Evolutionary conservation across 345 rosid species (phyloP), one percentile per base, ranked within the genome.

Genomic region (Microthlaspi erraticum): DNA sequence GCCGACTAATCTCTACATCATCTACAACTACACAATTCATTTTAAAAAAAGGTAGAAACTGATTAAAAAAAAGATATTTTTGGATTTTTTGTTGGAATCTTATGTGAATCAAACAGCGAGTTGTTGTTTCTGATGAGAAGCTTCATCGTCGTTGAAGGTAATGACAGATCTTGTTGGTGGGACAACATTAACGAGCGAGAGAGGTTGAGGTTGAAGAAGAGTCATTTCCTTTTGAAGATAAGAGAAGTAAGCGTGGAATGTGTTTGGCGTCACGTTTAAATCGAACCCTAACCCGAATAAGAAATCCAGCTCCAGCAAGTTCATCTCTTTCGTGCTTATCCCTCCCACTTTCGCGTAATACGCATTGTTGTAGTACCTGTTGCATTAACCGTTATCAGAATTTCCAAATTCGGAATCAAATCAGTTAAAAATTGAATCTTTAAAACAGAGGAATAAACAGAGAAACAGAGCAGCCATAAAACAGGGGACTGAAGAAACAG

Each of bases 331-430:
- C 42, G 83, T 93, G 89, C 87, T 90, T 66, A 93, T 87, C 64
- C 96, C 98, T 67, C 97, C 98, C 13, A 90, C 91, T 82, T 88
- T 93, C 10, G 97, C 97, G 60, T 90, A 93, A 79, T 82, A 93
- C 5, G 97, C 97, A 70, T 93, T 93, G 84, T 88, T 90, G 81
- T 93, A 88, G 63, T 86, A 88, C 64, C 79, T 76, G 54, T 68
- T 16, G 0, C 3, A n/a, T 50, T 29, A 72, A 72, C 89, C 86
- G 76, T 51, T 63, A 38, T 58, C 29, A 6, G 1, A 3, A 4
- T 49, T 61, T 34, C 29, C n/a, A 23, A 11, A 38, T 26, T 34
- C 18, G 10, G 8, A 45, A 59, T 23, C 14, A 58, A 33, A 14
- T n/a, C 18, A 61, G 13, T 54, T 16, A 10, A 49, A 73, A 64